Evolutionary conservation across 768 basidiomycete genomes (phyloP).

Genomic region (Lanmaoa rubissima): DNA sequence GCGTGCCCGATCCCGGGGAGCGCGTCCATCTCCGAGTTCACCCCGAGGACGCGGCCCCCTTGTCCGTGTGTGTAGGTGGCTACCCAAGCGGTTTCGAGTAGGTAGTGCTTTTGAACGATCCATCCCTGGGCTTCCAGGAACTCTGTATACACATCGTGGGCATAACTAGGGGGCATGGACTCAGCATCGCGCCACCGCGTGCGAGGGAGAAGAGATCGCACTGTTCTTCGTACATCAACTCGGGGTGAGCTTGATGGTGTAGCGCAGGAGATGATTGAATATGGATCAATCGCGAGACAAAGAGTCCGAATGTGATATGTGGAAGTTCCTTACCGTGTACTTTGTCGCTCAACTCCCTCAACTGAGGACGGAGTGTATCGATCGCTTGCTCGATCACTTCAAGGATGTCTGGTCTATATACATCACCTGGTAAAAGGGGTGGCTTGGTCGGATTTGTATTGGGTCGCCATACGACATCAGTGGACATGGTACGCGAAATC

Average conservation of each 20-base stretch:
- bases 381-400: constrained; percentile 58
- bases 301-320: neutral
- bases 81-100: constrained; percentile 75
- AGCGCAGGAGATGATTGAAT: neutral
- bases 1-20: constrained; percentile 62
- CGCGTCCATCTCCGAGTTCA: constrained; percentile 79
- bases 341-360: constrained; percentile 65
- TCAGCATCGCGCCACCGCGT: neutral
- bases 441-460: constrained; percentile 25
- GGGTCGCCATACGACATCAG: constrained; percentile 42
- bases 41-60: constrained; percentile 68
- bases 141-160: constrained; percentile 65
- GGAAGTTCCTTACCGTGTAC: constrained; percentile 53
- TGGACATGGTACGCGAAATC: constrained; percentile 9
- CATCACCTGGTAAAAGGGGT: constrained; percentile 23
- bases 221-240: constrained; percentile 67
- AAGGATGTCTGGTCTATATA: constrained; percentile 60
- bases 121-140: constrained; percentile 71
- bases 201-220: constrained; percentile 28
- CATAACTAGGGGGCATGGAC: constrained; percentile 42
- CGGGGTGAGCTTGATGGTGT: constrained; percentile 58
- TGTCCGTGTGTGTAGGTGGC: constrained; percentile 63
- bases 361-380: constrained; percentile 48
- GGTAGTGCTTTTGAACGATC: constrained; percentile 57
- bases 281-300: constrained; percentile 3